phyloP scores from a whole-genome alignment of 805 yeast genomes.

The Yamadazyma tumulicola region DNA sequence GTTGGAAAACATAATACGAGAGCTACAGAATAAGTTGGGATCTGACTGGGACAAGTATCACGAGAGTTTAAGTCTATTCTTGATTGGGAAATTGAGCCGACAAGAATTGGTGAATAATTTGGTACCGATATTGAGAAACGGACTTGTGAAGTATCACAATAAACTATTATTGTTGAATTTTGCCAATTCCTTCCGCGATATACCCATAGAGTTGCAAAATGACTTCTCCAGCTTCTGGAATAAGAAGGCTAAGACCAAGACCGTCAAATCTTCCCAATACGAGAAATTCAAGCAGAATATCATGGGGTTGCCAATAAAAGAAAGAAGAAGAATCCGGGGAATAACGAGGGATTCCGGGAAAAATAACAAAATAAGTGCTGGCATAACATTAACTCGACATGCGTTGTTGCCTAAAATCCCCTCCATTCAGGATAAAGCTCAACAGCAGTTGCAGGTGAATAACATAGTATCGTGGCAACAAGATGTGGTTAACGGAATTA shows the following conservation, averaged over 20 bases:
- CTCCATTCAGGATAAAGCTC: constrained; percentile 50
- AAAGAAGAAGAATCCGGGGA: constrained; percentile 77
- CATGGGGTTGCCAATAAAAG: constrained; percentile 79
- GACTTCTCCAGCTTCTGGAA: constrained; percentile 44
- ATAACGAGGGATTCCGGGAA: constrained; percentile 83
- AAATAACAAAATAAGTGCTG: constrained; percentile 66
- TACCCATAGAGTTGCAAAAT: constrained; percentile 54
- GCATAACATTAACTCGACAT: constrained; percentile 66
- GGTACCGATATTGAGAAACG: constrained; percentile 47
- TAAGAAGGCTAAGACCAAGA: constrained; percentile 44
- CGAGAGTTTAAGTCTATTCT: constrained; percentile 67
- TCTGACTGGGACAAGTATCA: constrained; percentile 85
- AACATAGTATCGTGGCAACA: constrained; percentile 83
- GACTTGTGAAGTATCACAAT: constrained; percentile 67
- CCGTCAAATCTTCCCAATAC: constrained; percentile 64
- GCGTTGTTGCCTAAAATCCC: constrained; percentile 84
- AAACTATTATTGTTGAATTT: constrained; percentile 75
- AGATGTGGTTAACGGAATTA: constrained; percentile 82
- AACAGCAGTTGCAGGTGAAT: constrained; percentile 41
- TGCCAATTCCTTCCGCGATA: constrained; percentile 78
- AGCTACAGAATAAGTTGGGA: constrained; percentile 72
- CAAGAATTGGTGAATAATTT: constrained; percentile 63
- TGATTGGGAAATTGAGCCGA: constrained; percentile 77
- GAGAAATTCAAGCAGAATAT: constrained; percentile 82
- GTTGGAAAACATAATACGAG: constrained; percentile 53